Base-by-base conservation (phyloP, 1,284 basidiomycete genomes). In the Athelia sp. region DNA sequence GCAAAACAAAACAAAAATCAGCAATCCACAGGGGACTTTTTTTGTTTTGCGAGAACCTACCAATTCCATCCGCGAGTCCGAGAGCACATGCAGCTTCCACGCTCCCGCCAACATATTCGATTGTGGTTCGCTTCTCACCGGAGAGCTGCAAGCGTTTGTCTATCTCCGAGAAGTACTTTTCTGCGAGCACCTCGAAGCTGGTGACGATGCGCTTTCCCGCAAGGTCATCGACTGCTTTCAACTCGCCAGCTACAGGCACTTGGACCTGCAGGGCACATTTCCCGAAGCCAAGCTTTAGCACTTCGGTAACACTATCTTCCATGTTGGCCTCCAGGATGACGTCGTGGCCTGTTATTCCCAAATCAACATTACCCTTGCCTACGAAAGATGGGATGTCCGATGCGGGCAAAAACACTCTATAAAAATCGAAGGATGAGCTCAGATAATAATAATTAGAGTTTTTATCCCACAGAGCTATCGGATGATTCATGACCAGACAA, bases 311-410 rank as follows among this genome's bases (percentile, higher is more conserved):
- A 49, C 84, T 78, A 15, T 77, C 65, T 54, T 88, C 74, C 82
- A 91, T 91, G 52, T 82, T 75, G 22, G 93, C 79, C 70, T 99
- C 96, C 50, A 94, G 82, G 56, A 99, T 93, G 61, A 98, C 93
- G 70, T 99, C 96, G 70, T 98, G 95, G 1, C 96, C 96, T 6
- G 93, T 96, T 54, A 96, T 94, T 4, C 93, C 93, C 26, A 91
- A 74, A 63, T 96, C 90, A 60, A 99, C 90, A 62, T 97, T 93
- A 49, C 96, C 96, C 67, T 98, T 93, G 24, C 93, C 97, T 32
- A 99, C 97, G 69, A 98, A 99, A 31, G 94, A 96, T 11, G 96
- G 96, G 56, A 99, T 99, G 64, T 99, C 97, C 8, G 91, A 80
- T 1, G 97, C 97, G 19, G 97, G 96, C 17, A 99, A 86, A 71